Evolutionary conservation across 2,329 filamentous ascomycete genomes (phyloP), one percentile per base, ranked within the genome.

Genomic region (Chrysosporium queenslandicum): DNA sequence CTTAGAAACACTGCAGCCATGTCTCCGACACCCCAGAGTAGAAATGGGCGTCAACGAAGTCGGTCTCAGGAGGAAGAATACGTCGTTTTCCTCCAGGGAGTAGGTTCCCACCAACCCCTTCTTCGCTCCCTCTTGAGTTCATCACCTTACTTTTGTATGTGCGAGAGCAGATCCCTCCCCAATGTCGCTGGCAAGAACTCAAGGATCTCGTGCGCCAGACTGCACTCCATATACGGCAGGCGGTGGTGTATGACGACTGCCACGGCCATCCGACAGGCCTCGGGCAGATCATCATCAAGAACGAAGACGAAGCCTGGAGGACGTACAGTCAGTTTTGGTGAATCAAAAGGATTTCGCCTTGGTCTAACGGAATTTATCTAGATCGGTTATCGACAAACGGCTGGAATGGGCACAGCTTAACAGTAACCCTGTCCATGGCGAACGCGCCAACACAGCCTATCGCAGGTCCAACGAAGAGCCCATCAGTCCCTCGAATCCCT

Each of bases 131-230:
- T 12, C 14, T n/a, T n/a, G 7, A 11, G 16, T 2, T 18, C 21
- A 11, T 25, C 18, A 25, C 21, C 49, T 51, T 32, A 51, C 41
- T 5, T 40, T 6, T 37, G 14, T 18, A 34, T 29, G 40, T 39
- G 40, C 16, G 49, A 36, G 40, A 30, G 48, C 45, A 72, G 69
- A 68, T 72, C 49, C 69, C 69, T 46, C 59, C 66, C 9, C 68
- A 70, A 53, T 71, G 69, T 52, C 68, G 69, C 53, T 72, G 69
- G 69, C 69, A 72, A 58, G 69, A 72, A 58, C 56, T 72, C 37
- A 72, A 72, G 52, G 69, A 72, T 52, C 57, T 71, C n/a, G 66
- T 72, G 16, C 69, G 69, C 18, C 68, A 72, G 56, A 71, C 68
- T 21, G 69, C 69, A 27, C 53, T 68, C 39, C 69, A 72, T 56